Evolutionary conservation across 768 basidiomycete species (phyloP), one percentile per base, ranked within the genome.

Genomic region (Phylloporus scabripes): DNA sequence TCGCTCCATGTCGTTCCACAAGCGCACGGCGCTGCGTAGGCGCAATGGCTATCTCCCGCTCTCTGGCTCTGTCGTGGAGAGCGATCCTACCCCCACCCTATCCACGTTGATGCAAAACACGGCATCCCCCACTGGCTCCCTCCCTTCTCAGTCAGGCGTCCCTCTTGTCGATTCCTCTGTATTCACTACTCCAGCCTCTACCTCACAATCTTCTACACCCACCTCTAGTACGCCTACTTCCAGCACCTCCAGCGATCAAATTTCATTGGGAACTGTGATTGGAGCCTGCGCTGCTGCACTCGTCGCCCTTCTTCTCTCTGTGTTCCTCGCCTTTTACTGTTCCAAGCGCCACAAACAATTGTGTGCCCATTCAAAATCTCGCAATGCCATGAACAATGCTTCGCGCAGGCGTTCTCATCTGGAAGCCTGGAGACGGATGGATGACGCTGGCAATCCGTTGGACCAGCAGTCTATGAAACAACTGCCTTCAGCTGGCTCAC

Each of bases 231-330:
- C 52, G 24, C 12, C 1, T 14, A 24, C 64, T 11, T 28, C 52
- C 7, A 4, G 48, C 17, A 42, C 66, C 3, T 50, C 65, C 18
- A 29, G 29, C 2, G 45, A 48, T 29, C 50, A 65, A 24, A 64
- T 67, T 21, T 49, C 72, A 1, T 32, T 72, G 1, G 70, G 74
- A 49, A 77, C 81, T 5, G 83, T 85, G 29, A 70, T 87, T 29
- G 85, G 76, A 4, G 74, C 75, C 18, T 87, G 85, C 53, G 68
- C 84, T 1, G 84, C 76, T 4, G 79, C 82, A 21, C 74, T 85
- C 56, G 26, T 60, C 17, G 75, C 76, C 33, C 77, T 82, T 39
- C 71, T 75, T 26, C 59, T 74, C 28, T 63, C 77, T 18, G 64
- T 86, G 42, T 71, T 79, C 36, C 55, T 81, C 9, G 65, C 83